Base-by-base conservation (phyloP, 2,329 filamentous ascomycete species). In the Neopestalotiopsis rosae region DNA sequence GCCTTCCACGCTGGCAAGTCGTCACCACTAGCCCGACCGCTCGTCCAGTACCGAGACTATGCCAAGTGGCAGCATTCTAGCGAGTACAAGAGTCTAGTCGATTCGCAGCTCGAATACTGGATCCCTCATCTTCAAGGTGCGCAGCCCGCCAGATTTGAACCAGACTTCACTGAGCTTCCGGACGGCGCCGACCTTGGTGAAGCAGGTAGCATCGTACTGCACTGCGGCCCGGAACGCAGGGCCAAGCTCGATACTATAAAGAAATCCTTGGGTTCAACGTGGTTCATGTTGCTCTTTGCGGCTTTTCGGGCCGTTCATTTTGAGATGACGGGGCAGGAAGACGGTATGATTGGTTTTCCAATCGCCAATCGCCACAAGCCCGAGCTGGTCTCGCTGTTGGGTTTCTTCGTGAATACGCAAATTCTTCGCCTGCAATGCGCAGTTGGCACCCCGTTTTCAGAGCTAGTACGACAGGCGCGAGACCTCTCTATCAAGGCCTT, bases 101-200 rank as follows among this genome's bases (percentile, higher is more conserved):
- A 61, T 30, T 38, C 28, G 1, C 57, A 61, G 57, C 57, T 61
- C 57, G 57, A 61, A 61, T 61, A 61, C 57, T 61, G 57, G 57
- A 7, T 61, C 0, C 28, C 57, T 2, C 57, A 61, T 14, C 57
- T 61, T 13, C 17, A 61, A 38, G 32, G 28, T 3, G 14, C 28
- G 13, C 57, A 38, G 12, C 57, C 57, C 6, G 57, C 57, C 7
- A 14, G 45, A 3, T 52, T 52, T 20, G 57, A 61, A 28, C 57
- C 32, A 61, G 28, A 30, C 32, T 61, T 17, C 9, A 38, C 28
- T 28, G 32, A 61, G 32, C n/a, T 38, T 24, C 28, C 28, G 1
- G 32, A 30, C 4, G 57, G 28, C 10, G 32, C 57, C 28, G 28
- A 30, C 6, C 32, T 38, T 1, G 57, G 57, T n/a, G 57, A 61